Base-by-base conservation (phyloP, 805 yeast species). In the Danielia reshetovae region DNA sequence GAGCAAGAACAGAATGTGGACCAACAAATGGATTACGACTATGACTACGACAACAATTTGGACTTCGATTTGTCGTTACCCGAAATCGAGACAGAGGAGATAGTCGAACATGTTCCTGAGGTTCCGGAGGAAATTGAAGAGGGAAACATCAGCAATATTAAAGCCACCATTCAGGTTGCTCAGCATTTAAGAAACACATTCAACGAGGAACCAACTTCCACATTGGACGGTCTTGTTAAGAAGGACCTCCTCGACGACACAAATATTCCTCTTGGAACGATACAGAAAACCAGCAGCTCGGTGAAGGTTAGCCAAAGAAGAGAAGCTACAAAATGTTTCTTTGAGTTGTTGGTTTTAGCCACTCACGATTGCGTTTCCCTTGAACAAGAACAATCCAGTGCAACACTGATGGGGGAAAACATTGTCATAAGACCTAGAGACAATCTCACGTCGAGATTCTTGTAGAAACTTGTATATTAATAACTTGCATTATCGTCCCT, bases 281-380 rank as follows among this genome's bases (percentile, higher is more conserved):
- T 38, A 8, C 43, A 34, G 27, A 41, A 42, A 23, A 29, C 36
- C 3, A 38, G 28, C 16, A 43, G 43, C 3, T n/a, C 39, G 7
- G 34, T 15, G 39, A 56, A 27, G 42, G 51, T 51, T 61, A 62
- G 65, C 40, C 65, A 65, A 39, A 71, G 72, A 50, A 64, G 69
- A 45, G 80, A 81, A 47, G 85, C 87, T 14, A 77, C 86, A 2
- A 72, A 77, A 48, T 70, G 85, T 35, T 88, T 88, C 59, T 88
- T 87, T 50, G 95, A 88, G 54, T 56, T 88, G 54, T 66, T 88
- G 46, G 90, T 87, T 3, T 66, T 88, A 38, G 94, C 94, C 2
- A 81, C 93, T 5, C 69, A 77, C 29, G 88, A 82, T 46, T 80
- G 90, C 35, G 62, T 88, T 29, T 62, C 65, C 11, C 57, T 87